Evolutionary conservation across 2,329 filamentous ascomycete genomes (phyloP).

Genomic region (Peltaster fructicola): DNA sequence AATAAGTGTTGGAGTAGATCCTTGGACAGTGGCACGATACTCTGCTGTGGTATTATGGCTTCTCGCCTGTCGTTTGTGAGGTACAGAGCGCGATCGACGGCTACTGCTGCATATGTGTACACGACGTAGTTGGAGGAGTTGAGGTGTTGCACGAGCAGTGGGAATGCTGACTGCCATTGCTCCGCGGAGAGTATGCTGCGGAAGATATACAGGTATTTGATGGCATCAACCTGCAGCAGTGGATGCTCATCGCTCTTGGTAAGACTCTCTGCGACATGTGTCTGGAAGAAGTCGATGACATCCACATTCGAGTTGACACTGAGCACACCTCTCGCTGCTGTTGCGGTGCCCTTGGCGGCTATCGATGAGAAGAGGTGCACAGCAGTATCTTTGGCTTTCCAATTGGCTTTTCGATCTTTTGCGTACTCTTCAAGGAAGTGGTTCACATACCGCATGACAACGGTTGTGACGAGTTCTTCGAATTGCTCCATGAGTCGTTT

Average conservation of each 20-base stretch:
- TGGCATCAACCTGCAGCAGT: slow-evolving; percentile 89
- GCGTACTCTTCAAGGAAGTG: slow-evolving; percentile 64
- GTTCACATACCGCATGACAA: slow-evolving; percentile 75
- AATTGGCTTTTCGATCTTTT: slow-evolving; percentile 51
- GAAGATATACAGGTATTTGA: slow-evolving; percentile 96
- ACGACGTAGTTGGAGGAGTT: slow-evolving; percentile 86
- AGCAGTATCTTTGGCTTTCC: slow-evolving; percentile 97
- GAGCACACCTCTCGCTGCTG: slow-evolving; percentile 75
- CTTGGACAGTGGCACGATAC: slow-evolving; percentile 66
- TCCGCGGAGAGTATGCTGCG: slow-evolving; percentile 82
- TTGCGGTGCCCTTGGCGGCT: slow-evolving; percentile 77
- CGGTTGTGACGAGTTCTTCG: slow-evolving; percentile 63
- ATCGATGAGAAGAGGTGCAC: slow-evolving; percentile 91
- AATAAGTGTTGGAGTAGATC: slow-evolving; percentile 82
- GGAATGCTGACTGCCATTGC: slow-evolving; percentile 80
- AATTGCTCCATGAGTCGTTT: slow-evolving; percentile 79
- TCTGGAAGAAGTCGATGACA: slow-evolving; percentile 88
- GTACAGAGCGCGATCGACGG: slow-evolving; percentile 82
- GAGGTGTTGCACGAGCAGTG: slow-evolving; percentile 78
- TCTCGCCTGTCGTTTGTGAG: slow-evolving; percentile 59
- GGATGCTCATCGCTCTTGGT: slow-evolving; percentile 55
- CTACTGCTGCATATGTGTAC: slow-evolving; percentile 92
- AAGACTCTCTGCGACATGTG: slow-evolving; percentile 77
- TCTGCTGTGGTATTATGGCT: slow-evolving; percentile 60
- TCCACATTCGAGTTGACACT: slow-evolving; percentile 61